Conservation (phyloP, 2,329 filamentous ascomycete species). For the Fusarium anthophilum region DNA sequence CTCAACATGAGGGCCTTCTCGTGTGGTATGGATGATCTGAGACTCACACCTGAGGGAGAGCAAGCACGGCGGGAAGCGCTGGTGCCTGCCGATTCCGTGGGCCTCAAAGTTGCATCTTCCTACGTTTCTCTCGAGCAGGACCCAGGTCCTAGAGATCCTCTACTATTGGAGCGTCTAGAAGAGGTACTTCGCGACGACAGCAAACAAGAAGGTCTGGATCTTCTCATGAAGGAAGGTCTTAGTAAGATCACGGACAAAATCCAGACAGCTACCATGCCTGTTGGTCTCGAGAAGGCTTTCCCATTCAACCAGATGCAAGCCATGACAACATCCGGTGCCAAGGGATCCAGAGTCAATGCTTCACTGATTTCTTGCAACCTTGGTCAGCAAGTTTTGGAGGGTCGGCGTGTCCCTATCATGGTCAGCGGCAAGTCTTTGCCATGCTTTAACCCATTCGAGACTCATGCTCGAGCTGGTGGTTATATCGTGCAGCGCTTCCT, state of each 20-base stretch:
- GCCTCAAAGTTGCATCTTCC: conserved; percentile 81
- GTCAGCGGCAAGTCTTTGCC: conserved; percentile 96
- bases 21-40: conserved; percentile 96
- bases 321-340: conserved; percentile 97
- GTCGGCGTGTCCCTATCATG: conserved; percentile 94
- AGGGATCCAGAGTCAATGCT: conserved; percentile 91
- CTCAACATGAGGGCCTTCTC: conserved; percentile 95
- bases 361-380: conserved; percentile 98
- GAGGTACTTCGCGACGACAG: conserved; percentile 89
- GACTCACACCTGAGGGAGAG: conserved; percentile 84
- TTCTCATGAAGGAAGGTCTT: conserved; percentile 79
- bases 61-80: conserved; percentile 74
- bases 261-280: conserved; percentile 81
- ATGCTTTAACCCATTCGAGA: conserved; percentile 93
- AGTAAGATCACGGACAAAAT: conserved; percentile 79
- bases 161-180: conserved; percentile 82
- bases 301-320: conserved; percentile 98
- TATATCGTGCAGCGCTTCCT: conserved; percentile 97
- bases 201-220: conserved; percentile 91
- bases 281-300: conserved; percentile 88
- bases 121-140: conserved; percentile 85
- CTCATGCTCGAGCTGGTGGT: conserved; percentile 86
- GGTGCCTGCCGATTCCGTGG: conserved; percentile 72
- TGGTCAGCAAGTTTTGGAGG: conserved; percentile 95
- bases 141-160: conserved; percentile 70